A percentile compares a stretch with the other conserved stretches of the same genome.
Evolutionary conservation across 2,329 filamentous ascomycete species (phyloP).

Genomic region (Gaeumannomyces tritici): DNA sequence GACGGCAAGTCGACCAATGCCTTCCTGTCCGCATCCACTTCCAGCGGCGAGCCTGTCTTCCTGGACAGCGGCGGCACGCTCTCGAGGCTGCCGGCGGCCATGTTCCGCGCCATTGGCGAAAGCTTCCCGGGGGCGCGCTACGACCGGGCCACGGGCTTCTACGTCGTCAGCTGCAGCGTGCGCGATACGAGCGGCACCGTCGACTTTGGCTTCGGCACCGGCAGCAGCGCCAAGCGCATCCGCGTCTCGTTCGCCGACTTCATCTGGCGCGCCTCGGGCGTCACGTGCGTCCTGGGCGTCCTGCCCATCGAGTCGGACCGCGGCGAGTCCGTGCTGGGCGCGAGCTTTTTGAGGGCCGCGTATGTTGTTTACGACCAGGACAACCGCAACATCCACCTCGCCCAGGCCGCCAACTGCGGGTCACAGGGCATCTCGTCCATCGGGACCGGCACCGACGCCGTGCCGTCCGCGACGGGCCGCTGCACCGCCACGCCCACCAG

Average conservation of each 20-base stretch:
- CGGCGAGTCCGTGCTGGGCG: slow-evolving; percentile 14
- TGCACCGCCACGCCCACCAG: neutral
- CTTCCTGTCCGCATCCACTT: slow-evolving; percentile 13
- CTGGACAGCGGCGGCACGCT: slow-evolving; percentile 61
- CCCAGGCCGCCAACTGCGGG: slow-evolving; percentile 5
- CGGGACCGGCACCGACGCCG: neutral
- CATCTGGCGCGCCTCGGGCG: slow-evolving; percentile 13
- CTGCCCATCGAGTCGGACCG: slow-evolving; percentile 6
- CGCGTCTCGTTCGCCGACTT: slow-evolving; percentile 28
- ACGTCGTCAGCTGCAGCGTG: slow-evolving; percentile 30
- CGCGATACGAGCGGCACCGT: slow-evolving; percentile 21
- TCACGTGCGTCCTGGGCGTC: slow-evolving; percentile 12
- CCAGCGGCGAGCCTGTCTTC: slow-evolving; percentile 34
- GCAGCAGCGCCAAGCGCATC: slow-evolving; percentile 25
- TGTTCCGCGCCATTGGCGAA: slow-evolving; percentile 36
- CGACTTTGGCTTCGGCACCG: slow-evolving; percentile 30
- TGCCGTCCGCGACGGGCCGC: neutral
- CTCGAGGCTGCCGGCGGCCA: slow-evolving; percentile 51
- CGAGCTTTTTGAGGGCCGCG: slow-evolving; percentile 16
- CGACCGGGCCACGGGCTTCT: slow-evolving; percentile 21
- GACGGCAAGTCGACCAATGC: slow-evolving; percentile 21
- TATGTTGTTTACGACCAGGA: slow-evolving; percentile 9
- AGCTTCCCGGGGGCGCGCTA: slow-evolving; percentile 35
- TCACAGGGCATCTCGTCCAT: neutral
- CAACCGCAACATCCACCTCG: slow-evolving; percentile 4